Evolutionary conservation across 352 stramenopile genomes (phyloP), one percentile per base, ranked within the genome.

Genomic region (Phytopythium delawarense): DNA sequence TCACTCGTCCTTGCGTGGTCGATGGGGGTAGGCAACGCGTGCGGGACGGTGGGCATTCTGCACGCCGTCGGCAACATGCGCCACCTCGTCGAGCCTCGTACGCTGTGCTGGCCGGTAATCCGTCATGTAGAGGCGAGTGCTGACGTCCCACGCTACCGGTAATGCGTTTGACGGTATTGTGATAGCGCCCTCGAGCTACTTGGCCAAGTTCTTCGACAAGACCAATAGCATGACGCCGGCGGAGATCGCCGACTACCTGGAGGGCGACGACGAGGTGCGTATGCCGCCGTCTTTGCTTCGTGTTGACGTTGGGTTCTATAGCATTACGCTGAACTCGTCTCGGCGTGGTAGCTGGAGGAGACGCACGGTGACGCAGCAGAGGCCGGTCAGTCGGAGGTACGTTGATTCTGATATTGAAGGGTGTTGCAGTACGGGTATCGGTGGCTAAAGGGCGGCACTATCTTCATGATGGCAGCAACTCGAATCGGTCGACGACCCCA

Each of bases 41-140:
- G 96, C 63, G 96, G 96, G 21, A 99, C 96, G 1, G 89, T 99
- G 70, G 96, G 92, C 25, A 81, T 99, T 28, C 75, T 99, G 35
- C 96, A 99, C 79, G 88, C 94, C 16, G 75, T 98, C 32, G 86
- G 91, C 30, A 99, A 99, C 76, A 89, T 86, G 71, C 79, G 85
- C 23, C 71, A 94, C 20, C 68, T 79, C n/a, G 69, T 93, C 13
- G 59, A 79, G 20, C 74, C 92, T 28, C 65, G 87, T 96, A 60
- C 30, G 76, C 75, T 34, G 21, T 39, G 12, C 23, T 54, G 46
- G 5, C 46, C 42, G 9, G 5, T 59, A 30, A 13, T n/a, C 28
- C 52, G 25, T 42, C 15, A 8, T 11, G 3, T 11, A 46, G 5
- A 46, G 4, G 40, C 40, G 18, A 46, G 18, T n/a, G 4, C 16